Evolutionary conservation across 495 filamentous ascomycete species (phyloP).

Genomic region (Trichoderma gamsii): DNA sequence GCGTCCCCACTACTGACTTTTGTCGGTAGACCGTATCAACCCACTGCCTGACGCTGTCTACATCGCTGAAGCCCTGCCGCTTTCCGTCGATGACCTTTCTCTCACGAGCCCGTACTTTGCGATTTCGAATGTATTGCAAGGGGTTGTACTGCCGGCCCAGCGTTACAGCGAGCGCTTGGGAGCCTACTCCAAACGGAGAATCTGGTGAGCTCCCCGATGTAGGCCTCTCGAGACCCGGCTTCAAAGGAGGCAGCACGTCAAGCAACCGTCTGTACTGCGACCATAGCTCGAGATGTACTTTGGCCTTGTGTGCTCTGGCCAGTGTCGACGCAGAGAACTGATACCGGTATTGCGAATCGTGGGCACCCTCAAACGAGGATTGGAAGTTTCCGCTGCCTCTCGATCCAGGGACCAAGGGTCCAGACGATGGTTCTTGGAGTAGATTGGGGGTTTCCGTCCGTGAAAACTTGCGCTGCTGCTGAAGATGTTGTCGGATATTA

Average conservation of each 20-base stretch:
- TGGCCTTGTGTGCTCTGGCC: conserved; percentile 70
- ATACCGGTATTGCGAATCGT: conserved; percentile 42
- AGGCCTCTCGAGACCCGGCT: conserved; percentile 29
- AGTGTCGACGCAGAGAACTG: conserved; percentile 74
- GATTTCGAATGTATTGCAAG: conserved; percentile 79
- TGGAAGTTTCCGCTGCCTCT: conserved; percentile 39
- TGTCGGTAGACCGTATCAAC: conserved; percentile 58
- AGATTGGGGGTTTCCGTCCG: conserved; percentile 51
- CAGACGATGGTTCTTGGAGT: background rate
- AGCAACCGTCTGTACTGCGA: conserved; percentile 74
- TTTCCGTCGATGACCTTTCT: conserved; percentile 63
- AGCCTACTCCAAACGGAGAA: conserved; percentile 10
- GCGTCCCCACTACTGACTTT: conserved; percentile 30
- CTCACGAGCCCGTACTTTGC: conserved; percentile 70
- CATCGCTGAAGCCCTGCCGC: conserved; percentile 69
- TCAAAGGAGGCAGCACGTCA: conserved; percentile 65
- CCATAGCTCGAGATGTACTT: conserved; percentile 69
- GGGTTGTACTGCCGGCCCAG: conserved; percentile 73
- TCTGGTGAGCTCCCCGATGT: background rate
- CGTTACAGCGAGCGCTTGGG: conserved; percentile 16
- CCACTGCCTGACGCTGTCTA: conserved; percentile 64
- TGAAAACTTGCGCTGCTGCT: conserved; percentile 55
- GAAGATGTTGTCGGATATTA: conserved; percentile 57
- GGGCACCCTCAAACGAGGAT: conserved; percentile 31
- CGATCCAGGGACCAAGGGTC: conserved; percentile 27